Conservation (phyloP, 1,284 basidiomycete genomes). For the Leccinum solheimii region DNA sequence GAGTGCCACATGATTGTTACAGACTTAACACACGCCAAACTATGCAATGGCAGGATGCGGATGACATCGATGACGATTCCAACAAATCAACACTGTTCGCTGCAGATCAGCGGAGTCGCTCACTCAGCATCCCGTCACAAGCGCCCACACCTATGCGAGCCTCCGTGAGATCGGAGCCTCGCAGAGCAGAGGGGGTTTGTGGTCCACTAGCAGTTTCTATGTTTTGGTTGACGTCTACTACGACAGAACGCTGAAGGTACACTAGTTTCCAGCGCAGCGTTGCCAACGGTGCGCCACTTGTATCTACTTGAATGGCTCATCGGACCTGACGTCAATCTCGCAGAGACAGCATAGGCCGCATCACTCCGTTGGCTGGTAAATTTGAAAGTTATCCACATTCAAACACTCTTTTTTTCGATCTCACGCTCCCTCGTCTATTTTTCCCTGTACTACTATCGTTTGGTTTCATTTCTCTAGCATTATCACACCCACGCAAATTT, state of each 20-base stretch:
- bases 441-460: slow-evolving; percentile 3
- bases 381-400: neutral
- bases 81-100: neutral
- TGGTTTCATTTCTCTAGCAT: slow-evolving; percentile 6
- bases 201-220: neutral
- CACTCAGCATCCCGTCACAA: slow-evolving; percentile 14
- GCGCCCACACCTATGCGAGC: neutral
- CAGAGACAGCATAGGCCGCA: neutral
- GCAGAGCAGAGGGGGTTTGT: slow-evolving; percentile 13
- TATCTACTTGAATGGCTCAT: neutral
- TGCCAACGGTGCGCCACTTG: neutral
- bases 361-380: slow-evolving; percentile 14
- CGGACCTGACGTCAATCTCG: neutral
- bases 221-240: slow-evolving; percentile 2
- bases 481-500: neutral
- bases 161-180: neutral
- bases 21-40: slow-evolving; percentile 53
- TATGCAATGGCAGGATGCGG: slow-evolving; percentile 46
- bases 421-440: neutral
- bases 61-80: slow-evolving; percentile 28
- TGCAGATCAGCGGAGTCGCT: neutral
- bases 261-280: neutral
- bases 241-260: slow-evolving; percentile 1
- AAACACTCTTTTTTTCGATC: neutral
- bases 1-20: slow-evolving; percentile 5